Base-by-base conservation (phyloP, 148 eudicot genomes). In the Nyssa sinensis region DNA sequence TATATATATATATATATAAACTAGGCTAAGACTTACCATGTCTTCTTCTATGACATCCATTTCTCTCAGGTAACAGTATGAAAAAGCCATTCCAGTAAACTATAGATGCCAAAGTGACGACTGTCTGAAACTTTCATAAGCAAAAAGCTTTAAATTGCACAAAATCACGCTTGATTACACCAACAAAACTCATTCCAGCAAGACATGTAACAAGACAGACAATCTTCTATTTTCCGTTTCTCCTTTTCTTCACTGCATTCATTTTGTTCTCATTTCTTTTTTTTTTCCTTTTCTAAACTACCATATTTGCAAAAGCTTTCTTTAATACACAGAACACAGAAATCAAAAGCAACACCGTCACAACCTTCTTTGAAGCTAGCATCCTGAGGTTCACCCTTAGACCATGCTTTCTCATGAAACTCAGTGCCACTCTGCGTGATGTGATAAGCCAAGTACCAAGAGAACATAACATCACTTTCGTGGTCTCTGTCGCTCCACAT, bases 381-480 rank as follows among this genome's bases (percentile, higher is more conserved):
- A 87, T 64, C 88, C 98, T 81, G n/a, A 94, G 86, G 80, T 94
- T 94, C 73, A 94, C 92, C 80, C 83, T 92, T 73, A 92, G 19
- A 39, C 90, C 92, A 72, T 94, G 87, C 34, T 72, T 84, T 71
- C 84, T 85, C 98, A 94, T 88, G 70, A 88, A 39, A 73, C 80
- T 76, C 67, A 85, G 51, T 28, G 79, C 66, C 0, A 70, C 79
- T 65, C 80, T 25, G 10, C 84, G 79, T 62, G 82, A 32, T 62
- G 78, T 67, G 31, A 80, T 60, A 59, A 88, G 28, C 86, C 88
- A 84, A 13, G 83, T 80, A 37, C 70, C 63, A 33, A 92, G 23
- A 1, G 83, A 82, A 55, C 67, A 72, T 9, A 80, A 62, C 66
- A 87, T 70, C 71, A 81, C 81, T 84, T 77, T 90, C 25, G 84